These are phyloP conservation scores for Pyrenochaeta sp. DNA, from an alignment of 2,329 filamentous ascomycete species.

Conservation along the genomic window DNA sequence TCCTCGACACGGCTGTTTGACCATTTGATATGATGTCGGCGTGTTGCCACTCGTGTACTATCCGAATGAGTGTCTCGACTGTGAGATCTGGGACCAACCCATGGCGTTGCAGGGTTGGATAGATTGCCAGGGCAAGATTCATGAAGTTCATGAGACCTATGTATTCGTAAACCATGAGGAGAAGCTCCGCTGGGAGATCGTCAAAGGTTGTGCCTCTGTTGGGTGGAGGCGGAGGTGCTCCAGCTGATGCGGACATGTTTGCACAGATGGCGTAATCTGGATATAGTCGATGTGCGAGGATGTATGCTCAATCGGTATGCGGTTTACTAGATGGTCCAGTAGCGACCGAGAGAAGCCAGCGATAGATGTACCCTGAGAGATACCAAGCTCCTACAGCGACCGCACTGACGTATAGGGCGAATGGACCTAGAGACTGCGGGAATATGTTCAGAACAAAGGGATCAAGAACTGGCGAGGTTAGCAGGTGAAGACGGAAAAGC, in stretches of 20 bases:
- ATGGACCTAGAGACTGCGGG: slow-evolving; percentile 78
- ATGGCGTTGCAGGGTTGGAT: slow-evolving; percentile 53
- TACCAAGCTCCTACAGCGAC: slow-evolving; percentile 66
- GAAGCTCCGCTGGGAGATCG: slow-evolving; percentile 56
- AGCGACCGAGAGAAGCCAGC: slow-evolving; percentile 38
- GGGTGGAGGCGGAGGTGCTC: slow-evolving; percentile 32
- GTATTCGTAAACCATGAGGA: slow-evolving; percentile 55
- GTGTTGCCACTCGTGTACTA: slow-evolving; percentile 20
- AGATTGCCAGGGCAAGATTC: slow-evolving; percentile 57
- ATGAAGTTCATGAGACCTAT: slow-evolving; percentile 53
- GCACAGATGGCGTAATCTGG: not conserved
- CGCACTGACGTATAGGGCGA: slow-evolving; percentile 70
- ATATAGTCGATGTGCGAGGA: not conserved
- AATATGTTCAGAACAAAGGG: slow-evolving; percentile 82
- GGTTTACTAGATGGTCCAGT: slow-evolving; percentile 32
- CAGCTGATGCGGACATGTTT: slow-evolving; percentile 35
- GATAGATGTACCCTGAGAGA: slow-evolving; percentile 56
- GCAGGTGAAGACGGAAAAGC: not conserved
- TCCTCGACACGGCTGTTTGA: slow-evolving; percentile 10
- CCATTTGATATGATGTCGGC: not conserved
- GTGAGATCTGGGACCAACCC: slow-evolving; percentile 43
- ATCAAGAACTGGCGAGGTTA: slow-evolving; percentile 71
- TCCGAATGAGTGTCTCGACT: slow-evolving; percentile 31
- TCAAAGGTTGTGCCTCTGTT: slow-evolving; percentile 38
- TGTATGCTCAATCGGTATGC: slow-evolving; percentile 42